Evolutionary conservation across 2,329 filamentous ascomycete genomes (phyloP), one percentile per base, ranked within the genome.

Genomic region (Exophiala bonariae): DNA sequence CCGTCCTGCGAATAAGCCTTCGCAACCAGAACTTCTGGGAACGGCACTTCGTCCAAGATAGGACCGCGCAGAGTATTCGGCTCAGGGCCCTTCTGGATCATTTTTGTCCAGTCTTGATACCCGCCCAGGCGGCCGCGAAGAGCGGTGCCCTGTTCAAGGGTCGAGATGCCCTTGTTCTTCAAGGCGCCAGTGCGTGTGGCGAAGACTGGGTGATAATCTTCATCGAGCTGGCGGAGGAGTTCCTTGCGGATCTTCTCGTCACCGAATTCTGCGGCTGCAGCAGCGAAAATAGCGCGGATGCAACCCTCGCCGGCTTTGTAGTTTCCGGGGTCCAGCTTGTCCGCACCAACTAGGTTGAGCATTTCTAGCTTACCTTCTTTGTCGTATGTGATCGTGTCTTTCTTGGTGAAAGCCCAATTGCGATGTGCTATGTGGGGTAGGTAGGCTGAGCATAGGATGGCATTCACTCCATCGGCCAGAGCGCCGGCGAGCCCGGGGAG

Each of bases 241-340:
- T 54, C 48, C 2, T 18, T 17, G 16, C 38, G 38, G 16, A 54
- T 33, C 19, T 42, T 26, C 16, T 45, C 37, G 47, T 54, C 51
- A n/a, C 48, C 51, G 38, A 44, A 54, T 41, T 51, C 48, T 13
- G 51, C 51, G 11, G 44, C 48, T 6, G 44, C 51, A 7, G 43
- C 19, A 11, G 51, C 51, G 18, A 43, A 39, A 33, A 43, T 42
- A 16, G 19, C 28, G 4, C 51, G 40, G 14, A 54, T 50, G 7
- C 44, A 33, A 4, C 51, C 51, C 22, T 44, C 44, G 17, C 51
- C 51, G n/a, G 38, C 10, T 26, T 51, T 54, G 43, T 54, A 54
- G 37, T 54, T 54, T 22, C 52, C 52, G 10, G 52, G 45, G 32
- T 55, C 52, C n/a, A 55, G 36, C 28, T 50, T 55, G 39, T 55